Conservation (phyloP, 768 basidiomycete genomes). For the Podaxis sp. region DNA sequence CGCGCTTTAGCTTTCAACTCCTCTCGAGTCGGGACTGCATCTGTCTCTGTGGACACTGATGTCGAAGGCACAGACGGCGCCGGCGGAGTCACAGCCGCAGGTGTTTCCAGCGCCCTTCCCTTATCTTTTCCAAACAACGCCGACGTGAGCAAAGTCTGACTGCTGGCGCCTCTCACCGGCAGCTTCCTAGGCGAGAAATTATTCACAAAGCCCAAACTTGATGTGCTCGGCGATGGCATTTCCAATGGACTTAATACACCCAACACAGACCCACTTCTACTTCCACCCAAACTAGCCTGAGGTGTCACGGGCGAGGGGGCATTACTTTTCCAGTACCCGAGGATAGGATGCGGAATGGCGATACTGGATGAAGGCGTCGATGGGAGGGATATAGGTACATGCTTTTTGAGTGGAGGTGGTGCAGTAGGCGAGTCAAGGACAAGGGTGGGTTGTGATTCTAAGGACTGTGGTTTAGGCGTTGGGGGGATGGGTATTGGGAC, state of each 20-base stretch:
- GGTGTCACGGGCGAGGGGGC: conserved; percentile 15
- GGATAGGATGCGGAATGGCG: conserved; percentile 26
- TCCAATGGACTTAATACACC: conserved; percentile 42
- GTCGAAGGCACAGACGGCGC: conserved; percentile 12
- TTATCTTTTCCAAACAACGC: conserved; percentile 20
- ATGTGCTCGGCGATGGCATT: conserved; percentile 28
- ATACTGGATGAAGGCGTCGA: conserved; percentile 34
- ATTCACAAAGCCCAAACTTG: conserved; percentile 16
- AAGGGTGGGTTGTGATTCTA: neutral
- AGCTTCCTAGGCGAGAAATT: conserved; percentile 25
- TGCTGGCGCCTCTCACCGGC: conserved; percentile 15
- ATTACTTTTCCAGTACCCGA: conserved; percentile 26
- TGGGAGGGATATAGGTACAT: conserved; percentile 43
- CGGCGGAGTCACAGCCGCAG: conserved; percentile 25
- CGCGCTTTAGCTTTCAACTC: conserved; percentile 37
- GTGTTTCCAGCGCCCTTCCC: conserved; percentile 25
- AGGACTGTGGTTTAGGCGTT: neutral
- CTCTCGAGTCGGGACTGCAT: conserved; percentile 18
- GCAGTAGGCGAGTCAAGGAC: conserved; percentile 23
- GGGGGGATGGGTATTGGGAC: conserved; percentile 15
- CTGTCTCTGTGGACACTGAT: neutral
- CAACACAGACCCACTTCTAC: neutral
- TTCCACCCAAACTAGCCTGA: conserved; percentile 1
- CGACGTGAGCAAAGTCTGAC: conserved; percentile 1
- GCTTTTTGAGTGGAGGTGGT: conserved; percentile 35